Conservation (phyloP, 768 basidiomycete species). For the Collybia sordida region DNA sequence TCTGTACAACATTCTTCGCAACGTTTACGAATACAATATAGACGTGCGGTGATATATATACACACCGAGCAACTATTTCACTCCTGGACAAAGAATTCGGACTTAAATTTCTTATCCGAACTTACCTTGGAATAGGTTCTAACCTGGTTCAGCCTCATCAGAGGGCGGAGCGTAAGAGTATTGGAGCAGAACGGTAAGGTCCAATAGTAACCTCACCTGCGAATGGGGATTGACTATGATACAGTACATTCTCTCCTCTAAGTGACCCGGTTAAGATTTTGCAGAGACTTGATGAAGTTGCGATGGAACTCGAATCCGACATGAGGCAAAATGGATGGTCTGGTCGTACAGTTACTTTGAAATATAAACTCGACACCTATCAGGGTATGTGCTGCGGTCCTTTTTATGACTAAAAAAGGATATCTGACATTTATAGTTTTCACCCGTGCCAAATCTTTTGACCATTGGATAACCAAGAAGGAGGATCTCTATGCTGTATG, state of each 20-base stretch:
- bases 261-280: conserved; percentile 66
- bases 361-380: conserved; percentile 90
- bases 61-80: conserved; percentile 67
- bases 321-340: conserved; percentile 79
- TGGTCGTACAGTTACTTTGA: conserved; percentile 87
- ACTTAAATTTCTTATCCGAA: conserved; percentile 69
- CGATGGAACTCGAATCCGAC: conserved; percentile 78
- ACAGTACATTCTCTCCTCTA: conserved; percentile 76
- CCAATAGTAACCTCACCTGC: background rate
- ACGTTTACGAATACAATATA: conserved; percentile 23
- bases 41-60: conserved; percentile 90
- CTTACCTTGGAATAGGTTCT: conserved; percentile 84
- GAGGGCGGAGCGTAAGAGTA: conserved; percentile 86
- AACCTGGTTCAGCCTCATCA: conserved; percentile 75
- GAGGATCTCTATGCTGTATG: conserved; percentile 77
- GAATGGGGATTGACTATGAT: background rate
- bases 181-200: conserved; percentile 82
- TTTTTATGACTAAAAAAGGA: background rate
- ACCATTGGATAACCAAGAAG: conserved; percentile 75
- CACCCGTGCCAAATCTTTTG: conserved; percentile 80
- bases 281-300: conserved; percentile 76
- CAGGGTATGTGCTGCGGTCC: conserved; percentile 49
- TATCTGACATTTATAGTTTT: conserved; percentile 45
- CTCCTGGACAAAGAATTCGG: conserved; percentile 91
- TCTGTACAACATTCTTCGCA: background rate